phyloP scores from a whole-genome alignment of 2,329 filamentous ascomycete species.

The Dactylellina parvicollis region DNA sequence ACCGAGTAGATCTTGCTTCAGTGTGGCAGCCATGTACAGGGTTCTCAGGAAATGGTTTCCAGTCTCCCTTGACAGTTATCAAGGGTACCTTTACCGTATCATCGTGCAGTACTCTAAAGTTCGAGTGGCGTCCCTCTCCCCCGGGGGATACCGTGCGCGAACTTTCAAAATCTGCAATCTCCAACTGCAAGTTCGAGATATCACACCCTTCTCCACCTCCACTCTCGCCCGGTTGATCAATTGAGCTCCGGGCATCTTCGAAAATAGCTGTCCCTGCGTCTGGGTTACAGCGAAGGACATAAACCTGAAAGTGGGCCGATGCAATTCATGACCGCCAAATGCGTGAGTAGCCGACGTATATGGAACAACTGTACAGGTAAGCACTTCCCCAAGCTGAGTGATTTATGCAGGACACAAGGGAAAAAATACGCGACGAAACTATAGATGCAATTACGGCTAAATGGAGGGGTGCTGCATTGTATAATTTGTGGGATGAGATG shows the following conservation, averaged over 20 bases:
- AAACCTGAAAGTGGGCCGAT: too few species aligned
- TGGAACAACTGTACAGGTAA: background rate
- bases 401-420: slow-evolving; percentile 53
- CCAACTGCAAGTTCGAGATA: too few species aligned
- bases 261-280: too few species aligned
- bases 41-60: background rate
- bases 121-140: background rate
- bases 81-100: slow-evolving; percentile 6
- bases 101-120: background rate
- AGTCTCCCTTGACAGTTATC: background rate
- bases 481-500: slow-evolving; percentile 30
- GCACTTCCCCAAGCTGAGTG: slow-evolving; percentile 20
- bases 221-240: too few species aligned
- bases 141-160: too few species aligned
- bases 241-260: too few species aligned
- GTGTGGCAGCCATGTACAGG: slow-evolving; percentile 48
- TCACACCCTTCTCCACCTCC: too few species aligned
- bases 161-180: too few species aligned
- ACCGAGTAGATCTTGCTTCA: slow-evolving; percentile 52
- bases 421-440: slow-evolving; percentile 5
- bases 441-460: slow-evolving; percentile 45
- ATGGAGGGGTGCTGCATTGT: slow-evolving; percentile 1
- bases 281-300: too few species aligned
- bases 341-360: background rate
- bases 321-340: background rate